Evolutionary conservation across 1,284 basidiomycete genomes (phyloP), one percentile per base, ranked within the genome.

Genomic region (Cyathus olla): DNA sequence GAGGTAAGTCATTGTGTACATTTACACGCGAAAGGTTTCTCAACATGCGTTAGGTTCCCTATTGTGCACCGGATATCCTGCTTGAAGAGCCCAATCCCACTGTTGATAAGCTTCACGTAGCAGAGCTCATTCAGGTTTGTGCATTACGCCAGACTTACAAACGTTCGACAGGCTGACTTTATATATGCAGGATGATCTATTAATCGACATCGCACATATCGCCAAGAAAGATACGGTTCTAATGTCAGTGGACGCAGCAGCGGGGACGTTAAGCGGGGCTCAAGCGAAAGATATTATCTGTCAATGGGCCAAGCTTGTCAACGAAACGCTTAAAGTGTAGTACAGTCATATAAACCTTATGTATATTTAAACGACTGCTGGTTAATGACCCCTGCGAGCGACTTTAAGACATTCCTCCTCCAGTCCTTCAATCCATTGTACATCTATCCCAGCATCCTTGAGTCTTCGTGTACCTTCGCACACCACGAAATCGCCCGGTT

Each of bases 401-500:
- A 87, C 89, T 26, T 81, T 80, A 55, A 98, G 80, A 80, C 96
- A 98, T 69, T 93, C 87, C 22, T 85, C 78, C 72, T 93, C 88
- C 52, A 97, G 76, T 1, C 89, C 91, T 26, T 84, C 82, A 13
- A 97, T 73, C 83, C 94, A 93, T 28, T 90, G 71, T 0, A 99
- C 91, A 48, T 93, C 83, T 3, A 97, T 86, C 1, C 94, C 94
- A 4, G 90, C 91, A 39, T 92, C 85, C 68, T 84, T 85, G 64
- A 99, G 76, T 67, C 90, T 90, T 65, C 84, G 84, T 17, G 94
- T 92, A 3, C 97, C 97, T 73, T 97, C 92, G 72, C 97, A 99
- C 22, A 90, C 84, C 9, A 99, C 97, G 76, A 98, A 99, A 78
- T 99, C 98, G 57, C 90, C 90, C 6, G 98, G 98, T 77, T 99